Conservation (phyloP, 768 basidiomycete species). For the Macrocybe gigantea region DNA sequence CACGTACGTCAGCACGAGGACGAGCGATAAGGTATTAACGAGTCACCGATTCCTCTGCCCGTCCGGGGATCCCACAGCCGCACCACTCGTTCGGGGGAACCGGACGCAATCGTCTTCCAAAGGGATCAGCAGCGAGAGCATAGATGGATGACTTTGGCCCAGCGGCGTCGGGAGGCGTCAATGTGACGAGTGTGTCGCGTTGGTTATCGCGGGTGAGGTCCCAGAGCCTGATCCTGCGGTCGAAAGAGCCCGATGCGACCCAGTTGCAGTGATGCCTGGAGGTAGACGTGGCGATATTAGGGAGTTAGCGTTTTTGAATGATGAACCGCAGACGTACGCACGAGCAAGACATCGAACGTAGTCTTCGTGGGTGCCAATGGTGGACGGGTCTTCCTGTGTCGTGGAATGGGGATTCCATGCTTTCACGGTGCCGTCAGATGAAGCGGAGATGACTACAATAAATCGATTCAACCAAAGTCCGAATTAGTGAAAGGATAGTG, state of each 20-base stretch:
- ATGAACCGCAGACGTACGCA: conserved; percentile 41
- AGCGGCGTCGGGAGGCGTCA: conserved; percentile 61
- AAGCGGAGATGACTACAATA: conserved; percentile 78
- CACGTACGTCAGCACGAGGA: no score
- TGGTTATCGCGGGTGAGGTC: conserved; percentile 50
- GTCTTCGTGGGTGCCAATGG: conserved; percentile 74
- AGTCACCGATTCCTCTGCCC: conserved; percentile 66
- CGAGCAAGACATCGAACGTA: conserved; percentile 79
- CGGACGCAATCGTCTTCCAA: conserved; percentile 79
- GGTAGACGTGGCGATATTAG: no score
- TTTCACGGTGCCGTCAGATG: conserved; percentile 92
- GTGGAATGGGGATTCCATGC: conserved; percentile 85
- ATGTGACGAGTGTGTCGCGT: conserved; percentile 50
- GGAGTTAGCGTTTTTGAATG: no score
- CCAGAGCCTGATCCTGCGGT: conserved; percentile 93
- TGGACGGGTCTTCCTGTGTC: conserved; percentile 51
- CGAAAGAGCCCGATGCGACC: conserved; percentile 92
- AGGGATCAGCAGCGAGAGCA: conserved; percentile 73
- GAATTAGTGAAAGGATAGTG: background rate
- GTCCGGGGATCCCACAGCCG: conserved; percentile 91
- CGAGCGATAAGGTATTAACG: conserved; percentile 3
- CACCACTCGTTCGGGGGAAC: conserved; percentile 87
- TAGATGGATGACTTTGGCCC: conserved; percentile 72
- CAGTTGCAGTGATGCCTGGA: conserved; percentile 75
- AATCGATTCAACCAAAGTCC: no score